Percentiles rank a stretch among this genome's conserved stretches.
Evolutionary conservation across 768 basidiomycete species (phyloP).

Genomic region (Suillus weaverae): DNA sequence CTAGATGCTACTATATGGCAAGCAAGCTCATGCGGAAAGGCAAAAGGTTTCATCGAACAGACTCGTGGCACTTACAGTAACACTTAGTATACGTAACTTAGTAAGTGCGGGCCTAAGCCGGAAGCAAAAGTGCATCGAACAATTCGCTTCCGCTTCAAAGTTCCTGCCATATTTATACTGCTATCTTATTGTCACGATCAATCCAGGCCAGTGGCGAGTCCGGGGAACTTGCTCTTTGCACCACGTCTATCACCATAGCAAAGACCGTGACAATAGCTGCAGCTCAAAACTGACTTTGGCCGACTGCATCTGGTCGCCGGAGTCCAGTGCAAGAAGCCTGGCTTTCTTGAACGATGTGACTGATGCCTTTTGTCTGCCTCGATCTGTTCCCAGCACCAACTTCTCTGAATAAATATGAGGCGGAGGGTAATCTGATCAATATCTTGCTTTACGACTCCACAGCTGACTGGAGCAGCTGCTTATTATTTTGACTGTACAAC

Average conservation of each 20-base stretch:
- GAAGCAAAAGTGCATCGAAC: background rate
- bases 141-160: background rate
- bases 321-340: background rate
- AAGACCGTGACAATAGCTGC: constrained; percentile 5
- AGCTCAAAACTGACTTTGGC: background rate
- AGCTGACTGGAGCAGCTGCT: constrained; percentile 10
- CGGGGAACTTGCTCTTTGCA: background rate
- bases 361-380: constrained; percentile 6
- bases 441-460: constrained; percentile 1
- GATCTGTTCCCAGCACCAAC: constrained; percentile 4
- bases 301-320: background rate
- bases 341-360: background rate
- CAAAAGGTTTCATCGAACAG: background rate
- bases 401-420: constrained; percentile 6
- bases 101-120: background rate
- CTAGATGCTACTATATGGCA: background rate
- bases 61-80: no score
- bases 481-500: background rate
- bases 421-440: background rate
- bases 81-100: no score
- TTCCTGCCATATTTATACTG: background rate
- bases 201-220: no score
- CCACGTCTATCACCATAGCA: constrained; percentile 7
- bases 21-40: background rate
- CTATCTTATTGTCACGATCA: background rate